phyloP scores from a whole-genome alignment of 805 yeast species.

The Starmerella apis region DNA sequence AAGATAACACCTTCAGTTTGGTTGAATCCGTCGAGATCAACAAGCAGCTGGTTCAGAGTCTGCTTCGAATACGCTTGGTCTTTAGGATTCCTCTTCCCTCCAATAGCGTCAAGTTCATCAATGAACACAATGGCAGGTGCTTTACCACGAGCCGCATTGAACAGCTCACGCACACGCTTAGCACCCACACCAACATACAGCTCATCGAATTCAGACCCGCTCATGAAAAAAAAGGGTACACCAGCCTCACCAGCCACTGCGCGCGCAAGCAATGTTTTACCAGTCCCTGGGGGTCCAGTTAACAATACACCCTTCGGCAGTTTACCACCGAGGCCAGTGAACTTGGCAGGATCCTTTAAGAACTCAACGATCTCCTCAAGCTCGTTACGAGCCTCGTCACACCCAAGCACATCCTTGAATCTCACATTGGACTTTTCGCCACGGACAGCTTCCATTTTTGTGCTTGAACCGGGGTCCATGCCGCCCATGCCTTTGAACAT shows the following conservation, averaged over 20 bases:
- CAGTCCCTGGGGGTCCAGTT: slow-evolving; percentile 99
- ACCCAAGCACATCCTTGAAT: slow-evolving; percentile 91
- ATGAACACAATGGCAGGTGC: slow-evolving; percentile 96
- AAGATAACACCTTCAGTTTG: slow-evolving; percentile 88
- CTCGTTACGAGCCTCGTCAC: slow-evolving; percentile 96
- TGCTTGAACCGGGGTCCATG: slow-evolving; percentile 31
- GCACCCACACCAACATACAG: slow-evolving; percentile 99
- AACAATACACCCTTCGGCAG: slow-evolving; percentile 92
- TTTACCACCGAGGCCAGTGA: slow-evolving; percentile 94
- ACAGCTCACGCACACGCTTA: slow-evolving; percentile 88
- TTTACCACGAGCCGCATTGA: slow-evolving; percentile 82
- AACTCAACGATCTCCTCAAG: slow-evolving; percentile 97
- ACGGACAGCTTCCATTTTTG: slow-evolving; percentile 66
- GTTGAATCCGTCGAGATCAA: slow-evolving; percentile 85
- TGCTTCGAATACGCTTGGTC: slow-evolving; percentile 98
- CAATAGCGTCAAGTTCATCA: slow-evolving; percentile 97
- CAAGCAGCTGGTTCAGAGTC: slow-evolving; percentile 88
- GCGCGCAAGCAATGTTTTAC: slow-evolving; percentile 90
- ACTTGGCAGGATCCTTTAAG: slow-evolving; percentile 88
- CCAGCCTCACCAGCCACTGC: slow-evolving; percentile 99
- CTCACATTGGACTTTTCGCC: slow-evolving; percentile 80
- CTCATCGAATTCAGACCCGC: slow-evolving; percentile 97
- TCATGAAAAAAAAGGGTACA: slow-evolving; percentile 96
- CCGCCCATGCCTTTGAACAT: slow-evolving; percentile 47
- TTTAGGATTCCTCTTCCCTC: slow-evolving; percentile 93